Evolutionary conservation across 163 green algal genomes (phyloP).

Genomic region (Scenedesmus sp.): DNA sequence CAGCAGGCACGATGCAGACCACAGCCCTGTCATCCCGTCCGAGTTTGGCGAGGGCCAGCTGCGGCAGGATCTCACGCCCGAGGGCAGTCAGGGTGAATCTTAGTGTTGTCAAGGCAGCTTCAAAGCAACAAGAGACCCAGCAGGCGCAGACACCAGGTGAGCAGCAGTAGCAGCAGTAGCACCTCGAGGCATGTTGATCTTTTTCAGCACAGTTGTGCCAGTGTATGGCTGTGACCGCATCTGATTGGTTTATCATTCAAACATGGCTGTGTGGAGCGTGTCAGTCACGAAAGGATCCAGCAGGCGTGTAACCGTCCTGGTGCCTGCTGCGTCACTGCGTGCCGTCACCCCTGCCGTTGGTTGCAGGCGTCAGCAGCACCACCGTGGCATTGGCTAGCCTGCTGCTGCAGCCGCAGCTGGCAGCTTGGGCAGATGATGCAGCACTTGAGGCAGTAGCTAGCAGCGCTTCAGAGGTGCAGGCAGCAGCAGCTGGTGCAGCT

Average conservation of each 20-base stretch:
- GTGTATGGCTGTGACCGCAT: neutral
- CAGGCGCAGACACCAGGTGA: neutral
- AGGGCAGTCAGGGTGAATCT: neutral
- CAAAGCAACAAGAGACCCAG: neutral
- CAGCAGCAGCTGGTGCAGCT: constrained; percentile 10
- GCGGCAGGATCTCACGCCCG: neutral
- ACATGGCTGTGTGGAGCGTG: too few species aligned
- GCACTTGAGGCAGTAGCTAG: neutral
- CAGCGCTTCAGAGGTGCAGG: neutral
- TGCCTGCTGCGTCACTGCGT: neutral
- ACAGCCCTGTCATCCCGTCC: neutral
- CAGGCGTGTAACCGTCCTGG: neutral
- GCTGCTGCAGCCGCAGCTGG: constrained; percentile 28
- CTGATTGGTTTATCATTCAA: too few species aligned
- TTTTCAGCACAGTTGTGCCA: neutral
- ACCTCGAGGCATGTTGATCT: neutral
- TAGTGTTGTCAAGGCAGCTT: neutral
- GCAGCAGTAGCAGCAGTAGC: neutral
- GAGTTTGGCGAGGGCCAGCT: constrained; percentile 15
- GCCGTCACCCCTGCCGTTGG: neutral
- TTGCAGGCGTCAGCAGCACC: neutral
- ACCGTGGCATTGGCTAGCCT: neutral
- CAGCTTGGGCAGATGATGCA: constrained; percentile 31
- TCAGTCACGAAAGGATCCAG: neutral
- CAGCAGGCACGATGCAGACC: neutral